These are phyloP conservation scores for Monosporascus sp. DNA, from an alignment of 2,329 filamentous ascomycete genomes.

Conservation along the genomic window DNA sequence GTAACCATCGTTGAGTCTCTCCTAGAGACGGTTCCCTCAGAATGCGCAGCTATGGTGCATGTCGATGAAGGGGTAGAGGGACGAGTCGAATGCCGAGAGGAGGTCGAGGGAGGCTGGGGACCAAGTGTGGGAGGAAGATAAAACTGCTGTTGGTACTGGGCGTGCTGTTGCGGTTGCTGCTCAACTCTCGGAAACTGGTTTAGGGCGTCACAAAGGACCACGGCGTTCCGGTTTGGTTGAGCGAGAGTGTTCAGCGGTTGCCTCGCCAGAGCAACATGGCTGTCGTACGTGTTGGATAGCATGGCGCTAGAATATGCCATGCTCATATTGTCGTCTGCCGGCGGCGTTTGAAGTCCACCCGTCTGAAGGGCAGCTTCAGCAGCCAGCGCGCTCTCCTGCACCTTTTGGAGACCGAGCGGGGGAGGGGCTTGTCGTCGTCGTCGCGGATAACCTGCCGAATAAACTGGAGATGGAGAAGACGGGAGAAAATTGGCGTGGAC, in stretches of 20 bases:
- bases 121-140: constrained; percentile 9
- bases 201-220: constrained; percentile 28
- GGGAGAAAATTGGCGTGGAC: constrained; percentile 19
- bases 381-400: constrained; percentile 13
- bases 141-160: constrained; percentile 6
- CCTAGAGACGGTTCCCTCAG: constrained; percentile 29
- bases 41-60: constrained; percentile 19
- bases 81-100: constrained; percentile 30
- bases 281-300: constrained; percentile 41
- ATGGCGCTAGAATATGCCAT: constrained; percentile 44
- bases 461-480: constrained; percentile 22
- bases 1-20: constrained; percentile 44
- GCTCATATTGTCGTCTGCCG: constrained; percentile 47
- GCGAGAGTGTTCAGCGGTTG: constrained; percentile 30
- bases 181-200: constrained; percentile 16
- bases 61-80: constrained; percentile 34
- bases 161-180: constrained; percentile 10
- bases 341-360: constrained; percentile 46
- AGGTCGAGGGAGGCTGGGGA: constrained; percentile 13
- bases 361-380: constrained; percentile 22
- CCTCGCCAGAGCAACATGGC: constrained; percentile 35
- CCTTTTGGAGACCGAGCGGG: constrained; percentile 14
- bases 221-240: constrained; percentile 29
- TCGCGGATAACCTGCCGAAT: constrained; percentile 11
- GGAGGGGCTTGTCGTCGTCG: constrained; percentile 10